These are phyloP conservation scores for Plasmopara viticola DNA, from an alignment of 352 stramenopile species.

Conservation along the genomic window DNA sequence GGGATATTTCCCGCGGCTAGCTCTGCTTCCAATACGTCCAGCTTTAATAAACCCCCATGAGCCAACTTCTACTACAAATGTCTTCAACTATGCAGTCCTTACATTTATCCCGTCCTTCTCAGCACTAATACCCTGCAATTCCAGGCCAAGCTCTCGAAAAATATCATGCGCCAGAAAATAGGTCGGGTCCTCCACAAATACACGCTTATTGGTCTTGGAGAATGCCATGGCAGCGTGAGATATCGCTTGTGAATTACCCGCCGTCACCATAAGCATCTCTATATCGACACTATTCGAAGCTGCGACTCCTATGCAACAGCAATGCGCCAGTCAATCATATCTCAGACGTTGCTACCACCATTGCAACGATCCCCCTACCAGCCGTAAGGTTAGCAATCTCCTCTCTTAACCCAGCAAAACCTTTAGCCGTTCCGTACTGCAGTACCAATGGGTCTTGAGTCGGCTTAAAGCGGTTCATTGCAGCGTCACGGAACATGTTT, in stretches of 20 bases:
- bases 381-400: conserved; percentile 54
- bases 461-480: conserved; percentile 37
- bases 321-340: conserved; percentile 1
- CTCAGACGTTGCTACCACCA: background rate
- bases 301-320: conserved; percentile 6
- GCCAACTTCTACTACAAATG: conserved; percentile 1
- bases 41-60: conserved; percentile 18
- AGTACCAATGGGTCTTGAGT: conserved; percentile 53
- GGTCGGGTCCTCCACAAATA: conserved; percentile 88
- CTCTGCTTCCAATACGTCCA: conserved; percentile 64
- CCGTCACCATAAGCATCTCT: conserved; percentile 79
- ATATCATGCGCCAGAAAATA: conserved; percentile 91
- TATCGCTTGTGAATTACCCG: conserved; percentile 89
- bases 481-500: conserved; percentile 47
- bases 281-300: conserved; percentile 22
- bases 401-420: conserved; percentile 63
- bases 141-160: conserved; percentile 85
- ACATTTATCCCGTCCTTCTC: conserved; percentile 70
- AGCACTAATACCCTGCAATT: conserved; percentile 69
- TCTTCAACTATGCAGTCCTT: conserved; percentile 5
- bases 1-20: conserved; percentile 56
- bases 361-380: conserved; percentile 19
- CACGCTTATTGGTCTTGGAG: conserved; percentile 69
- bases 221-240: conserved; percentile 78
- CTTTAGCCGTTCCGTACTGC: conserved; percentile 70